Evolutionary conservation across 768 basidiomycete species (phyloP), one percentile per base, ranked within the genome.

Genomic region (Pleurotus eryngii): DNA sequence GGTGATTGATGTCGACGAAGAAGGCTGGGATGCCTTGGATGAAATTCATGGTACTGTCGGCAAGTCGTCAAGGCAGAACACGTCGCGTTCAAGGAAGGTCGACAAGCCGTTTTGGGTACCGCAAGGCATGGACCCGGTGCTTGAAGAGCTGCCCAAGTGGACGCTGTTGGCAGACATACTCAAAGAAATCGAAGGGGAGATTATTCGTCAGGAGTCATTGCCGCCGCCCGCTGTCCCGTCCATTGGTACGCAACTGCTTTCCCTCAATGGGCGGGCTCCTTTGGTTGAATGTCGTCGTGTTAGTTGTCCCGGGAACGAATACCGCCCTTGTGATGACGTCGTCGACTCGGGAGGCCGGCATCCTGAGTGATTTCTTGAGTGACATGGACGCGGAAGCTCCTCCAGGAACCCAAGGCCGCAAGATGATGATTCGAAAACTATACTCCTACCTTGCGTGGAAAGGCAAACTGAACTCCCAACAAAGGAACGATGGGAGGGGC

Each of bases 71-170:
- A 55, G 46, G 6, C 64, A 64, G 27, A 65, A 59, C n/a, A 42
- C 57, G 20, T 67, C 63, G 8, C 63, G 61, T 12, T 61, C 62
- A 56, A 38, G 57, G 4, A 65, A 65, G 47, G 57, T 61, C 53
- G 64, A 68, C 24, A 61, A 63, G 38, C 78, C 80, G 3, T 65
- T 69, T 20, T 91, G 92, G 87, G 67, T 93, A 18, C 90, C 94
- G 0, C 76, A 82, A 8, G 86, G 85, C 1, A 85, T 95, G 69
- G 85, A 92, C 46, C 91, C 93, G 0, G 83, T 95, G 0, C 76
- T 98, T 20, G 97, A 98, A 71, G 97, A 98, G 66, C 80, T 91
- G 45, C 95, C 95, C 0, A 99, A 99, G 68, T 98, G 97, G 96
- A 81, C 81, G 56, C 68, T 95, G 6, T 73, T 99, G 11, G 81